These are phyloP conservation scores for Cutaneotrichosporon arboriforme DNA, from an alignment of 1,284 basidiomycete species.

Conservation along the genomic window DNA sequence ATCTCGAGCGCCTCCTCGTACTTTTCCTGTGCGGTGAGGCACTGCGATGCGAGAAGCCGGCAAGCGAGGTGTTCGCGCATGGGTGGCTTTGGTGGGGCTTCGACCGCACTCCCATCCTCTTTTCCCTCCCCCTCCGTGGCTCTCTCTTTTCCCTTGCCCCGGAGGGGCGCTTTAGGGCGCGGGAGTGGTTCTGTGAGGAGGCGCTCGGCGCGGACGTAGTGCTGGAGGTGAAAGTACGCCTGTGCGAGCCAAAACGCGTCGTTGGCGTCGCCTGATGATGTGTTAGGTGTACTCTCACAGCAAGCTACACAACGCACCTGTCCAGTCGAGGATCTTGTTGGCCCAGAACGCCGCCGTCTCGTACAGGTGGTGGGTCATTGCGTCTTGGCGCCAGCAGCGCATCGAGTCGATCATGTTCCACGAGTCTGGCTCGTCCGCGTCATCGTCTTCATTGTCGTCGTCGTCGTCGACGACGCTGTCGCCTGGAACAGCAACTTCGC, in stretches of 20 bases:
- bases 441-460: conserved; percentile 2
- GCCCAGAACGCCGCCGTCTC: conserved; percentile 98
- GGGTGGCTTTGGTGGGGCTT: neutral
- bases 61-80: conserved; percentile 90
- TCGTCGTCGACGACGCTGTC: conserved; percentile 3
- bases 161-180: neutral
- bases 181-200: conserved; percentile 68
- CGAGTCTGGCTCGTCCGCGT: conserved; percentile 52
- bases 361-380: conserved; percentile 95
- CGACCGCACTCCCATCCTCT: neutral
- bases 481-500: conserved; percentile 4
- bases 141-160: conserved; percentile 18
- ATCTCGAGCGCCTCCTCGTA: conserved; percentile 90
- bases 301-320: conserved; percentile 57
- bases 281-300: neutral
- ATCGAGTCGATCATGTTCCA: conserved; percentile 91
- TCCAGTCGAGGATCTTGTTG: conserved; percentile 89
- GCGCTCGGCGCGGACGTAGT: conserved; percentile 88
- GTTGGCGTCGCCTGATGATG: conserved; percentile 71
- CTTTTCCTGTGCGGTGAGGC: conserved; percentile 85
- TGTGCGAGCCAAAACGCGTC: conserved; percentile 99
- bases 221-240: conserved; percentile 89
- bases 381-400: conserved; percentile 94
- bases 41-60: conserved; percentile 88
- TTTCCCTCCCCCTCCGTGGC: conserved; percentile 7